A percentile compares a stretch with the other conserved stretches of the same genome.
Conservation (phyloP, 345 rosid species). For the Hypericum perforatum region DNA sequence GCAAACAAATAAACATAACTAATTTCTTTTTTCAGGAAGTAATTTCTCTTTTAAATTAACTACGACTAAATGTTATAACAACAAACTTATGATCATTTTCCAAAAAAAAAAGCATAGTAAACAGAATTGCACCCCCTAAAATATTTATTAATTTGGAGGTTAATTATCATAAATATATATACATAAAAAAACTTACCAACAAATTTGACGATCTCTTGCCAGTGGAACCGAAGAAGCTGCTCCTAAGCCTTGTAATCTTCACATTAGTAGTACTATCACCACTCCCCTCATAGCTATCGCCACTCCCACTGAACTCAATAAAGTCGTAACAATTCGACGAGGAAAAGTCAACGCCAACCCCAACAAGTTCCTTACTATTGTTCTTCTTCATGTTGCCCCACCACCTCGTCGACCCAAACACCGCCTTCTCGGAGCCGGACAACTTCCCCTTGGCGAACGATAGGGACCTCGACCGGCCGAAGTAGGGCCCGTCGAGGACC, state of each 20-base stretch:
- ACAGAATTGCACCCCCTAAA: too few species aligned
- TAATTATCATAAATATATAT: not conserved
- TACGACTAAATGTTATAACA: too few species aligned
- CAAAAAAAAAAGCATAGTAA: too few species aligned
- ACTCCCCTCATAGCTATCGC: constrained; percentile 11
- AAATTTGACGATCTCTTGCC: constrained; percentile 31
- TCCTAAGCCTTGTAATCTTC: constrained; percentile 35
- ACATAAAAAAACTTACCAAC: constrained; percentile 32
- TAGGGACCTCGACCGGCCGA: constrained; percentile 17
- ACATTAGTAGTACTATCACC: constrained; percentile 14
- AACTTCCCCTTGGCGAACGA: constrained; percentile 22
- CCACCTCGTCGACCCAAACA: constrained; percentile 39
- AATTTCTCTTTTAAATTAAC: too few species aligned
- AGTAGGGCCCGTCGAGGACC: constrained; percentile 47
- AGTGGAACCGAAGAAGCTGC: constrained; percentile 34
- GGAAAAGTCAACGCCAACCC: constrained; percentile 23
- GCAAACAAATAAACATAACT: too few species aligned
- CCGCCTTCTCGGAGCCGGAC: constrained; percentile 21
- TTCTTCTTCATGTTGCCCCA: constrained; percentile 40
- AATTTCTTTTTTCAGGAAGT: too few species aligned
- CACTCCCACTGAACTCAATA: constrained; percentile 1
- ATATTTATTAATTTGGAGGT: too few species aligned
- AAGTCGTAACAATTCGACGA: not conserved
- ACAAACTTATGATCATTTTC: too few species aligned
- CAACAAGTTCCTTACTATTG: constrained; percentile 11